phyloP scores from a whole-genome alignment of 176 grass and related monocot genomes.

The Carex cristatella region DNA sequence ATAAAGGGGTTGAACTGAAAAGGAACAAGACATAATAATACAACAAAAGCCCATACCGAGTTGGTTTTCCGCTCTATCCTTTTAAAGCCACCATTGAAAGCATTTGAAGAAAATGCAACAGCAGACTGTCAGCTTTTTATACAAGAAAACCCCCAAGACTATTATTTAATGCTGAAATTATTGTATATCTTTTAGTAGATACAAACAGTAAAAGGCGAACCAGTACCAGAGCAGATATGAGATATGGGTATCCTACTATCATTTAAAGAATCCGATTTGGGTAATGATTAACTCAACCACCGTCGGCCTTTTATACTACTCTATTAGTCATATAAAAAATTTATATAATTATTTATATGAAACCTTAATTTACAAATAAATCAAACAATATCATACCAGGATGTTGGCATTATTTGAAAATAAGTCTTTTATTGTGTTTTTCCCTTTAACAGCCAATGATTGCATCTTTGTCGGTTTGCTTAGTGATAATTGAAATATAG shows the following conservation, averaged over 20 bases:
- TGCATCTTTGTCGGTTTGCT: constrained; percentile 16
- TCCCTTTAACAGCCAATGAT: not conserved
- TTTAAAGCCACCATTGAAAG: constrained; percentile 29
- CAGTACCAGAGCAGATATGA: not conserved
- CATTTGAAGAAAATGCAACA: constrained; percentile 17
- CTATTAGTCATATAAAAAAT: not conserved
- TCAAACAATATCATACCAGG: not conserved
- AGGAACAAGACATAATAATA: not conserved
- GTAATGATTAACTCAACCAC: constrained; percentile 7
- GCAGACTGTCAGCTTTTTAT: constrained; percentile 16
- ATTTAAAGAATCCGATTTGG: constrained; percentile 27
- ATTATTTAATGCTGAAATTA: constrained; percentile 15
- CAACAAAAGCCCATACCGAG: constrained; percentile 9
- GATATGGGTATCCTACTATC: constrained; percentile 9
- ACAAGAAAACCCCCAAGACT: not conserved
- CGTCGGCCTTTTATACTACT: not conserved
- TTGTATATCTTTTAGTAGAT: not conserved
- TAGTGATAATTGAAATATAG: not conserved
- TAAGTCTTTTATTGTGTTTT: not conserved
- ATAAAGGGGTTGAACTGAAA: not conserved
- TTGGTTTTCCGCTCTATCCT: not conserved
- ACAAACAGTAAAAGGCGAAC: not conserved
- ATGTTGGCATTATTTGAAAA: not conserved
- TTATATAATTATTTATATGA: not conserved
- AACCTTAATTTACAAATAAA: not conserved